Percentiles rank a stretch among this genome's conserved stretches.
Conservation (phyloP, 2,329 filamentous ascomycete species). For the Trichophyton schoenleinii region DNA sequence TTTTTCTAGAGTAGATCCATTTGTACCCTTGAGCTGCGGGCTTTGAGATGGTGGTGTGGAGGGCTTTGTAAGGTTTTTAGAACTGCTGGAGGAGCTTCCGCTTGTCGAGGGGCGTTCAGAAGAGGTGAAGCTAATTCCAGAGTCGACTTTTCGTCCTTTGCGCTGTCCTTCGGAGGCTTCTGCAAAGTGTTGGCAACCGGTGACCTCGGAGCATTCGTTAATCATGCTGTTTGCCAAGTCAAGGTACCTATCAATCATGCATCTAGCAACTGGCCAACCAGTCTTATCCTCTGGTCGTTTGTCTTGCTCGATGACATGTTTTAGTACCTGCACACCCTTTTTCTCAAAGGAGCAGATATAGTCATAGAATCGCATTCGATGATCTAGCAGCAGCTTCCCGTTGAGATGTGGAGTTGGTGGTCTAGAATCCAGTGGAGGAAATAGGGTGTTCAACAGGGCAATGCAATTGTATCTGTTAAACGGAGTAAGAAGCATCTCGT, state of each 20-base stretch:
- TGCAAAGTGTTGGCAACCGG: constrained; percentile 29
- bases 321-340: constrained; percentile 41
- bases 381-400: constrained; percentile 39
- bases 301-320: constrained; percentile 42
- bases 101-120: constrained; percentile 27
- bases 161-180: constrained; percentile 19
- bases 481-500: constrained; percentile 49
- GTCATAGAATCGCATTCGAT: constrained; percentile 51
- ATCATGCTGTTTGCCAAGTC: constrained; percentile 48
- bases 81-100: constrained; percentile 22
- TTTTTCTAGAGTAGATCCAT: constrained; percentile 45
- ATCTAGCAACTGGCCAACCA: constrained; percentile 41
- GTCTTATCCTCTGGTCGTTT: constrained; percentile 40
- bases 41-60: constrained; percentile 5
- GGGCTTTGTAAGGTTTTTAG: constrained; percentile 16
- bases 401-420: constrained; percentile 43
- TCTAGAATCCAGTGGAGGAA: constrained; percentile 42
- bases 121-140: constrained; percentile 48
- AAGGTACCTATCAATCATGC: constrained; percentile 47
- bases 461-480: constrained; percentile 55
- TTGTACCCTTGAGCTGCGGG: constrained; percentile 32
- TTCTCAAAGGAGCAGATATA: constrained; percentile 47
- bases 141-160: constrained; percentile 43
- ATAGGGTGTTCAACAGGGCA: constrained; percentile 56
- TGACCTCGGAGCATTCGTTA: constrained; percentile 44